Percentiles rank a stretch among this genome's conserved stretches.
phyloP scores from a whole-genome alignment of 495 filamentous ascomycete genomes.

The Geoglossum glabrum region DNA sequence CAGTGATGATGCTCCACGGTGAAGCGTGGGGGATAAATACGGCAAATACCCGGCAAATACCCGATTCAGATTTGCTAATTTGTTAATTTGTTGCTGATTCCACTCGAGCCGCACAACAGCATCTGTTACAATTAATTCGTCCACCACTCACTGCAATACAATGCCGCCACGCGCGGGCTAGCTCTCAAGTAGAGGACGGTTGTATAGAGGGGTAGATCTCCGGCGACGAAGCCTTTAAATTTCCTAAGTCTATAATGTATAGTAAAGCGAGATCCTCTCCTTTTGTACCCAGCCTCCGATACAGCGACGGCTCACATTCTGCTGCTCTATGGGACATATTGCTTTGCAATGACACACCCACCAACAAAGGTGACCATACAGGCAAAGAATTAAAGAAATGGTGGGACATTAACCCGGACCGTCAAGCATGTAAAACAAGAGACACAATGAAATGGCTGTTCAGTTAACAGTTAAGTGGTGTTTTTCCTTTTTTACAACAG shows the following conservation, averaged over 20 bases:
- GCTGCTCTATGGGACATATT: neutral
- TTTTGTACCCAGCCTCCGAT: neutral
- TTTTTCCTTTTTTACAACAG: neutral
- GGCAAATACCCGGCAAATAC: too few relatives aligned
- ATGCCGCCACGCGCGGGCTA: too few relatives aligned
- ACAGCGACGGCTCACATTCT: neutral
- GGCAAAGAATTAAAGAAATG: neutral
- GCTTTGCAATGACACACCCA: neutral
- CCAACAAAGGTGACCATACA: neutral
- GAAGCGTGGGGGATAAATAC: too few relatives aligned
- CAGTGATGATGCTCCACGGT: neutral
- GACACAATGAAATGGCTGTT: neutral
- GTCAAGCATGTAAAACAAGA: neutral
- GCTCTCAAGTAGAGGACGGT: neutral
- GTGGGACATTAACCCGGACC: neutral
- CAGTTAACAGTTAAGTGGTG: neutral
- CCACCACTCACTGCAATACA: too few relatives aligned
- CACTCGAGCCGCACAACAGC: too few relatives aligned
- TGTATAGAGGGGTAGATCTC: neutral
- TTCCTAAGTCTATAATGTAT: conserved; percentile 1
- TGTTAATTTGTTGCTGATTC: too few relatives aligned
- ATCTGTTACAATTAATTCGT: too few relatives aligned
- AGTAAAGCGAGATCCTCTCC: neutral
- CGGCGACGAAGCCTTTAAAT: neutral
- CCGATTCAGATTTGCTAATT: too few relatives aligned